Percentiles rank a stretch among this genome's conserved stretches.
These are phyloP conservation scores for Madurella fahalii DNA, from an alignment of 2,329 filamentous ascomycete species.

Conservation along the genomic window DNA sequence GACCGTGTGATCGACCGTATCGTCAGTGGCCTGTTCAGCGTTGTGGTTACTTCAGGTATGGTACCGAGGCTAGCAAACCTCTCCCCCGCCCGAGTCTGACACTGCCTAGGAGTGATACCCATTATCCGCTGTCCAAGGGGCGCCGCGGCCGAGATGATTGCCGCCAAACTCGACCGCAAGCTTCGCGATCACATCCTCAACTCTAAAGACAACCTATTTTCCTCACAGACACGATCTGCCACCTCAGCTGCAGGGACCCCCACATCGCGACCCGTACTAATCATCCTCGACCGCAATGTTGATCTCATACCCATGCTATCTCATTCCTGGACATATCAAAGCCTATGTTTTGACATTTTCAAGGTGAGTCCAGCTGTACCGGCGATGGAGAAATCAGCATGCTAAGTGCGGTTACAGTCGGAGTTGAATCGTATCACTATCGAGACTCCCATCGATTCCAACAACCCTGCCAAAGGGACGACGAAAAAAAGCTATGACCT, in stretches of 20 bases:
- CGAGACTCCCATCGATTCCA: slow-evolving; percentile 75
- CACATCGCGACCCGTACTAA: slow-evolving; percentile 77
- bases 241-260: slow-evolving; percentile 57
- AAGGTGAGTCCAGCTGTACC: slow-evolving; percentile 26
- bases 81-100: background rate
- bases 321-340: slow-evolving; percentile 81
- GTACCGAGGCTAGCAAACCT: background rate
- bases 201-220: slow-evolving; percentile 96
- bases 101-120: slow-evolving; percentile 69
- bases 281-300: slow-evolving; percentile 92
- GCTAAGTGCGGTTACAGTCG: slow-evolving; percentile 71
- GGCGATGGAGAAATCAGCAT: slow-evolving; percentile 40
- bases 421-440: slow-evolving; percentile 80
- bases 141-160: slow-evolving; percentile 89
- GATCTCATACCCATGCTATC: slow-evolving; percentile 98
- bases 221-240: slow-evolving; percentile 50
- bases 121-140: slow-evolving; percentile 81
- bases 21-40: slow-evolving; percentile 94
- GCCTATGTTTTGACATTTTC: slow-evolving; percentile 65
- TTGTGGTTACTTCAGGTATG: slow-evolving; percentile 94
- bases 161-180: slow-evolving; percentile 90
- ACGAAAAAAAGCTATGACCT: slow-evolving; percentile 89
- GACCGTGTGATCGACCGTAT: slow-evolving; percentile 85
- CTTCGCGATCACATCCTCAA: slow-evolving; percentile 94
- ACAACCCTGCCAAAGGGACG: slow-evolving; percentile 67